phyloP scores from a whole-genome alignment of 257 asterid genomes.

The Catharanthus roseus region DNA sequence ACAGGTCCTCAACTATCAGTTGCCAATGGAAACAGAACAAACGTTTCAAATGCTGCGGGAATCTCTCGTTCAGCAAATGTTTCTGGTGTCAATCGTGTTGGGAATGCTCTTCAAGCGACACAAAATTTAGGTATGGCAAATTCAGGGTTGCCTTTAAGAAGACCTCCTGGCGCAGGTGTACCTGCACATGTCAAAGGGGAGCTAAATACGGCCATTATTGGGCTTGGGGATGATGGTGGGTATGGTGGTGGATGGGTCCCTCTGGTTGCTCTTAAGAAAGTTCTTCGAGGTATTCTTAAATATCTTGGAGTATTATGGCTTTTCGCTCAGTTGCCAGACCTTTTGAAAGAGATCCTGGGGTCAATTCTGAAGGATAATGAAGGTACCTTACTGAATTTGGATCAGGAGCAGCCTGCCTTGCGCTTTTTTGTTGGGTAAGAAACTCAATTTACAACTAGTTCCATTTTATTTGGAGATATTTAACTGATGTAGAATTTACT shows the following conservation, averaged over 20 bases:
- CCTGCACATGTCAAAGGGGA: constrained; percentile 98
- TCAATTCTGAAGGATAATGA: constrained; percentile 96
- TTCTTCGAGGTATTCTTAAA: constrained; percentile 91
- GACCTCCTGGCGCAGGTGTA: constrained; percentile 79
- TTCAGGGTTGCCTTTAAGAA: constrained; percentile 53
- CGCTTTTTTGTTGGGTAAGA: constrained; percentile 98
- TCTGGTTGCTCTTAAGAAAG: constrained; percentile 93
- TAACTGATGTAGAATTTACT: neutral
- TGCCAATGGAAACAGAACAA: constrained; percentile 56
- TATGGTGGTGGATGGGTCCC: constrained; percentile 99
- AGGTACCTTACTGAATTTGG: constrained; percentile 93
- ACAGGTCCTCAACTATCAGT: constrained; percentile 54
- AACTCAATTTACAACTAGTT: constrained; percentile 8
- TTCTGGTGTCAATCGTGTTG: constrained; percentile 63
- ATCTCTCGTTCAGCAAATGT: constrained; percentile 65
- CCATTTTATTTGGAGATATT: neutral
- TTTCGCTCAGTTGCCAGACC: constrained; percentile 95
- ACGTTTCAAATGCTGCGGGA: constrained; percentile 47
- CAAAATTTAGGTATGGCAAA: constrained; percentile 45
- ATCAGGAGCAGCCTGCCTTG: constrained; percentile 99
- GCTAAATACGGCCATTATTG: constrained; percentile 94
- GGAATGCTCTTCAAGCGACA: constrained; percentile 63
- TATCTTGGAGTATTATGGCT: constrained; percentile 99
- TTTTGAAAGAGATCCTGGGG: constrained; percentile 90
- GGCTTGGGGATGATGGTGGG: constrained; percentile 99